Evolutionary conservation across 2,329 filamentous ascomycete species (phyloP), one percentile per base, ranked within the genome.

Genomic region (Alternaria arbusti): DNA sequence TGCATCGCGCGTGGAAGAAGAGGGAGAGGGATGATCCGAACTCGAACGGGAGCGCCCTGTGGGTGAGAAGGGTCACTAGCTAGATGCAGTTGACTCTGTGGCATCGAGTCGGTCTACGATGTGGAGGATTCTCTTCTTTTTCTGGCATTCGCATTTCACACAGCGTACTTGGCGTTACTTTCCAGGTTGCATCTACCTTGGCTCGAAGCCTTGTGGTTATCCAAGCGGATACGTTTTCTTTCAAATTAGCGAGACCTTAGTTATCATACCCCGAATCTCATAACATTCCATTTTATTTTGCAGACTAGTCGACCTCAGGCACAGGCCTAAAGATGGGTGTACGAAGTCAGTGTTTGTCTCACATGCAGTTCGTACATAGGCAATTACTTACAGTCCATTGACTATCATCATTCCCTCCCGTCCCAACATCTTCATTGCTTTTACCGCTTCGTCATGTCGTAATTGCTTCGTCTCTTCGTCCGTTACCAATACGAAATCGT

Each of bases 401-500:
- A 92, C 86, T 63, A 96, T 84, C 83, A 89, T 92, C 80, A 94
- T 87, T 71, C 85, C 89, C 67, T 75, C 69, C 86, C 78, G 81
- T 0, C 92, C 92, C 64, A 93, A 77, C 69, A 86, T 86, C 75
- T 87, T 82, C 80, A 95, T 82, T 0, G 91, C 92, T 69, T 89
- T 85, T 69, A 86, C 83, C 1, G 91, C 91, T 71, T 89, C 87
- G 74, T 87, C 81, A 72, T 92, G 88, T 57, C 90, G 85, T 77
- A 96, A 76, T 64, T 85, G 82, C 65, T 83, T 85, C 28, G 91
- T 90, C 79, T 96, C 90, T 64, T 89, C 82, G 64, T 93, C 86
- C 0, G 88, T 88, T 1, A 93, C 90, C 9, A 96, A 83, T 36
- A 96, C 90, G 78, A 96, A 96, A 70, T 95, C 90, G 70, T 93